A percentile compares a stretch with the other conserved stretches of the same genome.
phyloP scores from a whole-genome alignment of 768 basidiomycete genomes.

The Mycena floridula region DNA sequence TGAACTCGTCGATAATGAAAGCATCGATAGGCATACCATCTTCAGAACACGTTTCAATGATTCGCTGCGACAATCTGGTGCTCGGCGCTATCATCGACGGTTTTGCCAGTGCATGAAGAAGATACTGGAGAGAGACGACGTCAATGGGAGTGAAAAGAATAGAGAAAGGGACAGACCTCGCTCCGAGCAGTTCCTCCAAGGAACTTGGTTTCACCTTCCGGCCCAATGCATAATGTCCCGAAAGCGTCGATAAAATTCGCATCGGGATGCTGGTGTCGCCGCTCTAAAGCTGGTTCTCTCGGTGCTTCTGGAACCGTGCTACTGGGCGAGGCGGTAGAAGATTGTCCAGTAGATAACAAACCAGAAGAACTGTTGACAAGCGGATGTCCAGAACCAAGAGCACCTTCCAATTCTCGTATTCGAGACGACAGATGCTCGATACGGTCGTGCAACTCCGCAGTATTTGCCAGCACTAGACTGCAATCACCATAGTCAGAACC shows the following conservation, averaged over 20 bases:
- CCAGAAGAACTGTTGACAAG: slow-evolving; percentile 30
- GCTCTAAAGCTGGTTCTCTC: too few relatives aligned
- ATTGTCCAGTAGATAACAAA: slow-evolving; percentile 19
- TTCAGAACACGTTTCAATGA: slow-evolving; percentile 63
- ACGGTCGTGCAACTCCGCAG: slow-evolving; percentile 63
- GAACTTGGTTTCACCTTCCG: slow-evolving; percentile 48
- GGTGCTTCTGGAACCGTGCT: too few relatives aligned
- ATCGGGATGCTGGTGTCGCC: too few relatives aligned
- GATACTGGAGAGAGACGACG: slow-evolving; percentile 43
- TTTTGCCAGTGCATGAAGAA: slow-evolving; percentile 52
- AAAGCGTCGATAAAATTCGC: too few relatives aligned
- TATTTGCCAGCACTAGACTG: slow-evolving; percentile 59
- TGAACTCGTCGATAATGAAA: too few relatives aligned
- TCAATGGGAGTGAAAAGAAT: too few relatives aligned
- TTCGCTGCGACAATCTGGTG: too few relatives aligned
- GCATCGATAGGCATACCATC: slow-evolving; percentile 54
- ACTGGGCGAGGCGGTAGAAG: too few relatives aligned
- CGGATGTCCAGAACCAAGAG: slow-evolving; percentile 43
- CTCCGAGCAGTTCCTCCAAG: slow-evolving; percentile 64
- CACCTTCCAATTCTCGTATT: slow-evolving; percentile 56
- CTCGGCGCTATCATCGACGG: too few relatives aligned
- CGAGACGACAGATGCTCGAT: slow-evolving; percentile 49
- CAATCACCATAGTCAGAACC: too few relatives aligned
- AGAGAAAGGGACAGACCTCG: too few relatives aligned
- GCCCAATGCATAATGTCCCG: slow-evolving; percentile 55